These are phyloP conservation scores for Colletotrichum sp. DNA, from an alignment of 2,329 filamentous ascomycete genomes.

Conservation along the genomic window DNA sequence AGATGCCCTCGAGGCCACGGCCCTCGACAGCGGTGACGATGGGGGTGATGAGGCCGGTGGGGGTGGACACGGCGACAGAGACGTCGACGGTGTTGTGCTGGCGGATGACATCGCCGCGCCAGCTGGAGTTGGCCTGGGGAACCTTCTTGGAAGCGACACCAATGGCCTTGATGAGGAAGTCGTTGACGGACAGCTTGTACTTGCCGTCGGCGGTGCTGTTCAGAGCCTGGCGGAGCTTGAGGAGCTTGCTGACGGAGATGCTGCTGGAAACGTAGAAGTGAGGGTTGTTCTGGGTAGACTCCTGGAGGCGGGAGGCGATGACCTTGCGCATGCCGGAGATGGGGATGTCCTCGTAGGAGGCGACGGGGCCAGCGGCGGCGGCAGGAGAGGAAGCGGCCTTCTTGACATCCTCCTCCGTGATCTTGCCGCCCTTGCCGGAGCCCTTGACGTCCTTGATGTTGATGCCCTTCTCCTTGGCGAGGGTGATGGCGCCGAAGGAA, in stretches of 20 bases:
- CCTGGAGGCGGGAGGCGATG: slow-evolving; percentile 87
- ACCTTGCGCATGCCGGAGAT: slow-evolving; percentile 96
- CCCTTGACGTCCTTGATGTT: slow-evolving; percentile 83
- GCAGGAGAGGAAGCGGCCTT: slow-evolving; percentile 71
- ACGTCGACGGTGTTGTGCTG: slow-evolving; percentile 94
- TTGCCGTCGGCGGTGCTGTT: slow-evolving; percentile 88
- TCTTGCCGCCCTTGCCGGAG: slow-evolving; percentile 81
- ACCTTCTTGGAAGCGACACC: slow-evolving; percentile 90
- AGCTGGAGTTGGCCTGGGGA: slow-evolving; percentile 93
- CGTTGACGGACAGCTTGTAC: slow-evolving; percentile 99
- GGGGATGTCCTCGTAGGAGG: slow-evolving; percentile 79
- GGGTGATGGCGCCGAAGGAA: slow-evolving; percentile 75
- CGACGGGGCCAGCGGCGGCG: slow-evolving; percentile 57
- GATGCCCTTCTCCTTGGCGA: slow-evolving; percentile 86
- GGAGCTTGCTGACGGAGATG: slow-evolving; percentile 91
- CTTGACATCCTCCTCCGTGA: slow-evolving; percentile 93
- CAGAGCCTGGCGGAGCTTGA: slow-evolving; percentile 93
- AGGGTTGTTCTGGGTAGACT: slow-evolving; percentile 88
- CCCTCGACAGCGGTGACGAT: slow-evolving; percentile 90
- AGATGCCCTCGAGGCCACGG: slow-evolving; percentile 89
- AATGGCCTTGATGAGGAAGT: slow-evolving; percentile 98
- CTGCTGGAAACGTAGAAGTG: slow-evolving; percentile 96
- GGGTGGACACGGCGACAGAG: slow-evolving; percentile 93
- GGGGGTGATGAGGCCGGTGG: slow-evolving; percentile 92
- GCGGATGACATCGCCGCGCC: slow-evolving; percentile 89